Base-by-base conservation (phyloP, 257 asterid species). In the Lantana camara region DNA sequence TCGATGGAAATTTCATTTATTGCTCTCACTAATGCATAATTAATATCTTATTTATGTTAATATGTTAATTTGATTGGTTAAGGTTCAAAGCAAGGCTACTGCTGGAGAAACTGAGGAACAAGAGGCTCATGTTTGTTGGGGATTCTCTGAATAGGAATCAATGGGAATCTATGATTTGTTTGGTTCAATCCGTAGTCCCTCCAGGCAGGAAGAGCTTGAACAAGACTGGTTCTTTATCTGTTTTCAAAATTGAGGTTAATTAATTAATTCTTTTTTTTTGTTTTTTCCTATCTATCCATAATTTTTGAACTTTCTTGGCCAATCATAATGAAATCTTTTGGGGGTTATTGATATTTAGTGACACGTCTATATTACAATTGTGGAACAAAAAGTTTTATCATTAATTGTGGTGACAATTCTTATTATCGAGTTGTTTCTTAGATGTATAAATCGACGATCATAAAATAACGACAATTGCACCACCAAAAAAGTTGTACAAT, bases 101-200 rank as follows among this genome's bases (percentile, higher is more conserved):
- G 68, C 83, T 89, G 13, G 84, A 89, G 80, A 89, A 79, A 64
- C 57, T 89, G 78, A 86, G 95, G 85, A 86, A 89, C 67, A 89
- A 89, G 84, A 84, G 95, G 78, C 75, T 89, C 13, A 84, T 89
- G 95, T 89, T 89, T 34, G 97, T 89, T 8, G 97, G 97, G 10
- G 97, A 89, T 16, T 89, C 97, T 0, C 50, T 89, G 73, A 89
- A 89, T 55, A 75, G 97, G 56, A 89, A 89, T 55, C 95, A 86
- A 15, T 89, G 97, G 97, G 97, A 89, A 72, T 89, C 97, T 4
- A 82, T 89, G 95, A 70, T 89, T 24, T 89, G 97, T 63, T 79
- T 89, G 61, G 86, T 75, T 68, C 97, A 89, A 75, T 86, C 95
- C 0, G 75, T 37, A 0, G 61, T 66, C 55, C 82, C 95, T 32